Evolutionary conservation across 139 green algal species (phyloP), one percentile per base, ranked within the genome.

Genomic region (Pycnococcus provasolii): DNA sequence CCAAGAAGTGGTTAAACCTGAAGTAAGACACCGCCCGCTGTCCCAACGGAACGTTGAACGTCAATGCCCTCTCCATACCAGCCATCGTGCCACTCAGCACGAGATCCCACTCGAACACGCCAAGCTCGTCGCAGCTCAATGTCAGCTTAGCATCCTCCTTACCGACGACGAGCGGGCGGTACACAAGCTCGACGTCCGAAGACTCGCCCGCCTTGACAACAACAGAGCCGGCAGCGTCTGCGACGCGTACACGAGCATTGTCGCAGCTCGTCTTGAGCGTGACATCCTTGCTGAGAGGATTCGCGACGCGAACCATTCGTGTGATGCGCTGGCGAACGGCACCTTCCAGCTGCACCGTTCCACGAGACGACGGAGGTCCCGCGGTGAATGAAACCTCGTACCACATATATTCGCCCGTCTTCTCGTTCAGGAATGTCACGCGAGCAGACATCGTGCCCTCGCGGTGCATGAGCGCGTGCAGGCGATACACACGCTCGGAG

Each of bases 371-470:
- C 4, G 85, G 69, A 3, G 83, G 40, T 6, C 51, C 61, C 8
- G 76, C 75, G 3, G 59, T 79, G 39, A 90, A 74, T 48, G 78
- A 77, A n/a, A 91, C 53, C 8, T 88, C 75, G 62, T 90, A 90
- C 67, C 79, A 86, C 1, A 76, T 59, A 68, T 85, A 91, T 78
- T 94, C 87, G 0, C 78, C 77, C 5, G 78, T 86, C 15, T 61
- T 46, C 69, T 90, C 78, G 53, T 90, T 91, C 60, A 67, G 84
- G 81, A 94, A 91, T 0, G 79, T 88, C 5, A 90, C 85, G 13
- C 26, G 76, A 45, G 58, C 73, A 7, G n/a, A 60, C 4, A 65
- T 77, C 1, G 63, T 42, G 47, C 78, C 70, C 55, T 79, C 77
- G 40, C 77, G 87, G 72, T 83, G 85, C 57, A 58, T 66, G 64